Evolutionary conservation across 2,329 filamentous ascomycete species (phyloP).

Genomic region (Scedosporium minutisporum): DNA sequence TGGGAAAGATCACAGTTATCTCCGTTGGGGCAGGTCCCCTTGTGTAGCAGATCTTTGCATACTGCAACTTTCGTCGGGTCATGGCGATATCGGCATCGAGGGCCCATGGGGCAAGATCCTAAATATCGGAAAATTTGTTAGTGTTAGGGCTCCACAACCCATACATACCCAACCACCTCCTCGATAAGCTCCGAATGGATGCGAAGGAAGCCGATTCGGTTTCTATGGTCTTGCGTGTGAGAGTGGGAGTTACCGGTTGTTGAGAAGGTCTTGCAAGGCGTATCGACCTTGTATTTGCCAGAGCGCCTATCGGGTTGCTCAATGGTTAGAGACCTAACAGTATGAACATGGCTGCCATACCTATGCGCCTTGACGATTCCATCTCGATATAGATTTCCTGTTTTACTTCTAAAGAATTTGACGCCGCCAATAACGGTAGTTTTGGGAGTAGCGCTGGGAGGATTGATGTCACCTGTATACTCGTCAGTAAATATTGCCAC

Average conservation of each 20-base stretch:
- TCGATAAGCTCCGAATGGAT: background rate
- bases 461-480: conserved; percentile 5
- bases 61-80: conserved; percentile 79
- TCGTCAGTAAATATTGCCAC: conserved; percentile 5
- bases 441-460: conserved; percentile 54
- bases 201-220: background rate
- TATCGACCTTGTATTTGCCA: conserved; percentile 56
- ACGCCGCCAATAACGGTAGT: conserved; percentile 64
- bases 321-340: conserved; percentile 26
- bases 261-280: conserved; percentile 64
- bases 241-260: conserved; percentile 55
- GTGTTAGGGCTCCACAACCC: conserved; percentile 17
- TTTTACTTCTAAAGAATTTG: conserved; percentile 75
- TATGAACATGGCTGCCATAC: conserved; percentile 40
- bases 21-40: conserved; percentile 67
- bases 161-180: conserved; percentile 1
- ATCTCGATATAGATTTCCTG: conserved; percentile 74
- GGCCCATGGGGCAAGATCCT: conserved; percentile 82
- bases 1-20: conserved; percentile 85
- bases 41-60: conserved; percentile 79
- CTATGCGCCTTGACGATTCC: conserved; percentile 66
- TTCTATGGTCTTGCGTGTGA: conserved; percentile 16
- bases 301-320: conserved; percentile 29
- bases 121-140: conserved; percentile 29
- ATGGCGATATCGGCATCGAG: conserved; percentile 70